Base-by-base conservation (phyloP, 2,329 filamentous ascomycete species). In the Aotearoamyces nothofagi region DNA sequence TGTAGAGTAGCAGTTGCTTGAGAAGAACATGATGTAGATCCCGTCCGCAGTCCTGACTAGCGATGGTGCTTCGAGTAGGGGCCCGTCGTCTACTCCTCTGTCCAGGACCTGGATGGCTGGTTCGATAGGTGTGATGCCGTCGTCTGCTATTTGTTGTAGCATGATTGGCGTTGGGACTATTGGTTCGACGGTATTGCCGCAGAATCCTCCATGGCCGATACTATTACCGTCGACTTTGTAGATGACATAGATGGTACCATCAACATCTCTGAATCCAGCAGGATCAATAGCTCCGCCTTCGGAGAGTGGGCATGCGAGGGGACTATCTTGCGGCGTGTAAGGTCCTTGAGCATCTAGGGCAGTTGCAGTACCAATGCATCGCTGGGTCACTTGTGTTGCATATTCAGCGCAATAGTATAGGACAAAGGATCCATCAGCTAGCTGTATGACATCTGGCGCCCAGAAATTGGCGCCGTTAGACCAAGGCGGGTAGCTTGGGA, bases 171-270 rank as follows among this genome's bases (percentile, higher is more conserved):
- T 75, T 9, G 52, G 32, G 8, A 46, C 40, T 8, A 53, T 39
- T 7, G 56, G 58, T 14, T 47, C 45, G 10, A 55, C 47, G n/a
- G 45, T 54, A 35, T 63, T 66, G 24, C 50, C 47, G 35, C 59
- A 63, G 35, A 60, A 57, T 29, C 56, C 53, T n/a, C 53, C 54
- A 22, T 47, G 32, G 4, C 54, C 54, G n/a, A 35, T 30, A 15
- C 26, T 30, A 49, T 77, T 78, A 20, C 72, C 72, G 46, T 79
- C 73, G 15, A 77, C 55, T 47, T 78, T 79, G 54, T 73, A 79
- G 7, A 66, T 51, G 4, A 78, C 57, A 43, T 74, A 78, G 5
- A 61, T 58, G 17, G 47, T 57, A 17, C 64, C 65, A 24, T 61
- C 58, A 8, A 46, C 44, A 41, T 78, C 72, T 8, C 51, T 41